Evolutionary conservation across 1,139 yeast species (phyloP).

Genomic region (Saccharomyces pastorianus): DNA sequence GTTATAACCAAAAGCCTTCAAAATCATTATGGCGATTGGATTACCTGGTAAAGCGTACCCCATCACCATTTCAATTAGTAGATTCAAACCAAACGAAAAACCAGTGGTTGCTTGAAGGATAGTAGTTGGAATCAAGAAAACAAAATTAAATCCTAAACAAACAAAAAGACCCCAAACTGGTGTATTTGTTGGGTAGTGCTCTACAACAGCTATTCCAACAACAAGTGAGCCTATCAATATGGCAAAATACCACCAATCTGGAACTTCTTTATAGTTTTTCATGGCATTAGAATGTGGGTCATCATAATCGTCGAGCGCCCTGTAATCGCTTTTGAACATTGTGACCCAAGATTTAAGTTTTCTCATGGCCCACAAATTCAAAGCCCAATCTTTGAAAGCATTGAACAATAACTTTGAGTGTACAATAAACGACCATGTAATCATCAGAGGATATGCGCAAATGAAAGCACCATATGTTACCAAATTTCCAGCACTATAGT

Average conservation of each 20-base stretch:
- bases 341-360: conserved; percentile 21
- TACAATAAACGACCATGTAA: conserved; percentile 37
- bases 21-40: conserved; percentile 50
- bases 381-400: conserved; percentile 24
- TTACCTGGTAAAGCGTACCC: conserved; percentile 62
- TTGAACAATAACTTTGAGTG: conserved; percentile 24
- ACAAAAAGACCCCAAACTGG: conserved; percentile 51
- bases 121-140: conserved; percentile 46
- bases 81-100: conserved; percentile 45
- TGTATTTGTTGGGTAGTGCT: conserved; percentile 36
- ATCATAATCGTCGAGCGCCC: conserved; percentile 30
- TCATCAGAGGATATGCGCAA: conserved; percentile 50
- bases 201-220: conserved; percentile 42
- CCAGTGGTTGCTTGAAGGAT: conserved; percentile 49
- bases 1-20: conserved; percentile 53
- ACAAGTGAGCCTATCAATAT: conserved; percentile 43
- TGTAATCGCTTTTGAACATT: conserved; percentile 8
- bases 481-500: conserved; percentile 49
- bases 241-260: conserved; percentile 50
- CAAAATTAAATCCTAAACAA: conserved; percentile 45
- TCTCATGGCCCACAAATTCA: conserved; percentile 30
- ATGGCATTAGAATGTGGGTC: conserved; percentile 55
- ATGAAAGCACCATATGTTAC: conserved; percentile 52
- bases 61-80: conserved; percentile 50
- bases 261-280: conserved; percentile 51